Evolutionary conservation across 257 asterid genomes (phyloP).

Genomic region (Solanum sejunctum): DNA sequence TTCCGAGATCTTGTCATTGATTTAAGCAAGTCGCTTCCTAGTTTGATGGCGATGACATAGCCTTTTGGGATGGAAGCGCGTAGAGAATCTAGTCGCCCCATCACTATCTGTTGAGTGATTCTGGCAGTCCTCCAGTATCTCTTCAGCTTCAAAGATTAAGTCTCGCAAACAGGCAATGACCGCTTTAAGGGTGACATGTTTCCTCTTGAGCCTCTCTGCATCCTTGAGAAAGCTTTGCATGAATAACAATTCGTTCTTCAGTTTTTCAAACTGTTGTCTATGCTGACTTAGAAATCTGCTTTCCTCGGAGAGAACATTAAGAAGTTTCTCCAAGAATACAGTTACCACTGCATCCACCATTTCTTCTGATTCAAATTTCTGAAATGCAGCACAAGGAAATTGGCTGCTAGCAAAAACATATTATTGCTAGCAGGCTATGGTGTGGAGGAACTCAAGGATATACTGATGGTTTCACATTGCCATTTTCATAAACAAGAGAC

Average conservation of each 20-base stretch:
- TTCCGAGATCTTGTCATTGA: slow-evolving; percentile 9
- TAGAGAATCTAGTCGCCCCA: background rate
- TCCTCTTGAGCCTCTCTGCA: slow-evolving; percentile 24
- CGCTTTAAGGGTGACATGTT: slow-evolving; percentile 5
- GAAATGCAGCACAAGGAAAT: background rate
- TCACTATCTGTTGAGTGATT: background rate
- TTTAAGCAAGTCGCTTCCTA: slow-evolving; percentile 13
- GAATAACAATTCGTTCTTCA: slow-evolving; percentile 13
- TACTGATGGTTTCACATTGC: background rate
- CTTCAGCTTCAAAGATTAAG: slow-evolving; percentile 20
- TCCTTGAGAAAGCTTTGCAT: slow-evolving; percentile 26
- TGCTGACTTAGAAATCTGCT: slow-evolving; percentile 9
- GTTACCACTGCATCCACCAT: slow-evolving; percentile 27
- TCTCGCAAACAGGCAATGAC: slow-evolving; percentile 12
- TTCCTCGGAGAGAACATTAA: slow-evolving; percentile 16
- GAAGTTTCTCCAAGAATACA: slow-evolving; percentile 17
- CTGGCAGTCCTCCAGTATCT: slow-evolving; percentile 14
- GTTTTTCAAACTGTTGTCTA: slow-evolving; percentile 6
- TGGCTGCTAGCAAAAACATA: background rate
- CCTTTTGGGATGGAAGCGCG: slow-evolving; percentile 5
- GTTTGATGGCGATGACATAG: background rate
- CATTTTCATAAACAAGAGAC: background rate
- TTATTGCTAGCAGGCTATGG: background rate
- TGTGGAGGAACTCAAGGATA: background rate
- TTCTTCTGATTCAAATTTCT: background rate